Percentiles rank a stretch among this genome's conserved stretches.
Evolutionary conservation across 192 early-diverging fungal genomes (phyloP).

Genomic region (Coemansia sp.): DNA sequence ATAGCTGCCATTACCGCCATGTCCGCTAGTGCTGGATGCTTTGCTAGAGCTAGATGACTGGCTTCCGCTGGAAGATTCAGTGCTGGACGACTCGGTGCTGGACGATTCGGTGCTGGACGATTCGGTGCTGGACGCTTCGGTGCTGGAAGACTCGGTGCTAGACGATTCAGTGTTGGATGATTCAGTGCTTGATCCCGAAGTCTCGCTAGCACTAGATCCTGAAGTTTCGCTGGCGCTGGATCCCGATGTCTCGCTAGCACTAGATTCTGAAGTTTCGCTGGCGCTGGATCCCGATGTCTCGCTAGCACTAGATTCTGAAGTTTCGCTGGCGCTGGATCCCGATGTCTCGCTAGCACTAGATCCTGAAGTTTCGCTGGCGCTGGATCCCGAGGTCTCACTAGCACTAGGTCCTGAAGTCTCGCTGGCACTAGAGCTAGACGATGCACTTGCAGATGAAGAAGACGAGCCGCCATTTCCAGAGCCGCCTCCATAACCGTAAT

Average conservation of each 20-base stretch:
- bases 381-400: neutral
- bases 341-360: neutral
- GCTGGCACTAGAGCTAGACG: conserved; percentile 1
- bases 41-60: neutral
- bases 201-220: conserved; percentile 2
- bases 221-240: neutral
- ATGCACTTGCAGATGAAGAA: neutral
- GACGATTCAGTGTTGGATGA: neutral
- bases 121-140: neutral
- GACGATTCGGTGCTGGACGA: neutral
- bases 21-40: neutral
- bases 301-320: neutral
- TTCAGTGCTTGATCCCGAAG: neutral
- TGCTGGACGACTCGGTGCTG: too few species aligned
- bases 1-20: neutral
- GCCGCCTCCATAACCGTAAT: conserved; percentile 4
- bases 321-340: neutral
- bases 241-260: neutral
- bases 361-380: neutral
- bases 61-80: too few species aligned
- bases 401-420: conserved; percentile 1
- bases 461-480: neutral
- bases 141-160: neutral
- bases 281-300: neutral
- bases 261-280: neutral